phyloP scores from a whole-genome alignment of 345 rosid species.

The Corchorus capsularis region DNA sequence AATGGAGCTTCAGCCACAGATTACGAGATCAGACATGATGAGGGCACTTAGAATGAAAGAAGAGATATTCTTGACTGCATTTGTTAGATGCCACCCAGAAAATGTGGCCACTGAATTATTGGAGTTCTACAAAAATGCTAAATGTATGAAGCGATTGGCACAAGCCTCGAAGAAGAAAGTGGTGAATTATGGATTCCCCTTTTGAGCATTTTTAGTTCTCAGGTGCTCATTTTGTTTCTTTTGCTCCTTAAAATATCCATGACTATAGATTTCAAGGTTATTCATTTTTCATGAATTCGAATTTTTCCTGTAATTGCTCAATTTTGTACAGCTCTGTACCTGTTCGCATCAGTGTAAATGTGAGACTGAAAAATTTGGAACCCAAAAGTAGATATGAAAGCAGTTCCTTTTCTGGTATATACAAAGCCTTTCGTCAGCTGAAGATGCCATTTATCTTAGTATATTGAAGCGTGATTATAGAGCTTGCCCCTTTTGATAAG shows the following conservation, averaged over 20 bases:
- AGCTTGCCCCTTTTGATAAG: too few relatives aligned
- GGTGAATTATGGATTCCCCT: conserved; percentile 61
- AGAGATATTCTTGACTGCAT: conserved; percentile 60
- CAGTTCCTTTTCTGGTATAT: too few relatives aligned
- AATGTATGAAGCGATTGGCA: conserved; percentile 63
- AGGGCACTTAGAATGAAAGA: conserved; percentile 76
- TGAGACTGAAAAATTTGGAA: not conserved
- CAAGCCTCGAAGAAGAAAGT: conserved; percentile 52
- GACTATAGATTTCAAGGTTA: too few relatives aligned
- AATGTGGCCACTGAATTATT: too few relatives aligned
- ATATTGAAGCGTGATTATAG: too few relatives aligned
- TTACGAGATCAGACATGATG: conserved; percentile 15
- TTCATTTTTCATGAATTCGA: not conserved
- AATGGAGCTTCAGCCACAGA: too few relatives aligned
- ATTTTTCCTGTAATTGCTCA: not conserved
- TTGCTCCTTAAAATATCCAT: too few relatives aligned
- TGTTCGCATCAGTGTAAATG: not conserved
- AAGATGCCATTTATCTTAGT: too few relatives aligned
- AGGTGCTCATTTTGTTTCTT: too few relatives aligned
- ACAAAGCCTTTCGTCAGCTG: too few relatives aligned
- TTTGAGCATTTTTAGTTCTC: conserved; percentile 31
- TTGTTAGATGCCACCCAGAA: conserved; percentile 31
- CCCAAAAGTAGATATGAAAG: too few relatives aligned
- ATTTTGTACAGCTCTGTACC: not conserved
- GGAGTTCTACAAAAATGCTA: conserved; percentile 16